phyloP scores from a whole-genome alignment of 2,329 filamentous ascomycete genomes.

The Aschersonia sp. region DNA sequence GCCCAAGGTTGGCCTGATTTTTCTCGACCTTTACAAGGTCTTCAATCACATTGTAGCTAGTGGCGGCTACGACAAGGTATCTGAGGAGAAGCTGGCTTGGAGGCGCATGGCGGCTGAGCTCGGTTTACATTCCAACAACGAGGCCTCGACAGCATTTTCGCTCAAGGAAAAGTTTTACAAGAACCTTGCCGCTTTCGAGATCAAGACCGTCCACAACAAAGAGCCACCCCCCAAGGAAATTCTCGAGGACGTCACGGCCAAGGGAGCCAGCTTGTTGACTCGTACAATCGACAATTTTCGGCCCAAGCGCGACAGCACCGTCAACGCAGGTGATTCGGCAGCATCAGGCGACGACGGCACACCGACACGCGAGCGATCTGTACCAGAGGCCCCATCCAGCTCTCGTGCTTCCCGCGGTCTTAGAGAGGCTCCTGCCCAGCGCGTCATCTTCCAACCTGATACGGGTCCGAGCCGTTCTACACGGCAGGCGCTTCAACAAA shows the following conservation, averaged over 20 bases:
- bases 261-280: constrained; percentile 65
- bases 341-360: constrained; percentile 47
- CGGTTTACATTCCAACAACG: constrained; percentile 58
- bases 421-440: constrained; percentile 71
- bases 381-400: constrained; percentile 36
- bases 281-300: constrained; percentile 67
- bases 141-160: constrained; percentile 71
- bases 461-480: constrained; percentile 49
- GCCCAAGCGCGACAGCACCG: constrained; percentile 29
- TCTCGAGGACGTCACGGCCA: constrained; percentile 74
- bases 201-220: constrained; percentile 60
- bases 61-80: constrained; percentile 79
- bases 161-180: constrained; percentile 85
- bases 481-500: constrained; percentile 39
- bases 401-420: constrained; percentile 49
- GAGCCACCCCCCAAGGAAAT: constrained; percentile 82
- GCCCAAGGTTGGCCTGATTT: constrained; percentile 64
- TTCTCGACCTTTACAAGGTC: constrained; percentile 64
- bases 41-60: constrained; percentile 64
- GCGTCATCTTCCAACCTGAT: constrained; percentile 76
- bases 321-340: constrained; percentile 41
- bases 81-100: constrained; percentile 75
- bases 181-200: constrained; percentile 78
- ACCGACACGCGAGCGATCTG: constrained; percentile 36
- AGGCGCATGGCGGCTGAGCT: constrained; percentile 65